These are phyloP conservation scores for Penicillium brasilianum DNA, from an alignment of 2,329 filamentous ascomycete species.

Conservation along the genomic window DNA sequence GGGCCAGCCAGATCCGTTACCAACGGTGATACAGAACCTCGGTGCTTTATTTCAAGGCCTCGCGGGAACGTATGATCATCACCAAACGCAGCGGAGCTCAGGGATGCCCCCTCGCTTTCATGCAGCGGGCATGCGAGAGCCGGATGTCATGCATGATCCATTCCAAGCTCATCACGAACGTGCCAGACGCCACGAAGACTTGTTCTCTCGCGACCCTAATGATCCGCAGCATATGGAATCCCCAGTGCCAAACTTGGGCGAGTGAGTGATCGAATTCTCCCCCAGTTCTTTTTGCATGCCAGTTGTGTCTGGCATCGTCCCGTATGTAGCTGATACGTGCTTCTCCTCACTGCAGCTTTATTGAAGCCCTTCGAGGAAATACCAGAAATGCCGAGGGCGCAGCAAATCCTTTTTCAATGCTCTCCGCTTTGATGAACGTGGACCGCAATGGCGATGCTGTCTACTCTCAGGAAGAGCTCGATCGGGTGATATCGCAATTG, in stretches of 20 bases:
- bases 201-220: slow-evolving; percentile 59
- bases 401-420: slow-evolving; percentile 52
- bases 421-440: slow-evolving; percentile 48
- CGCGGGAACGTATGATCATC: slow-evolving; percentile 40
- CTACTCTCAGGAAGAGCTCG: slow-evolving; percentile 87
- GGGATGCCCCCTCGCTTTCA: background rate
- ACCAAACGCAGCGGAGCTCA: slow-evolving; percentile 9
- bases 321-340: slow-evolving; percentile 1
- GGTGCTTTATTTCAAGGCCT: slow-evolving; percentile 55
- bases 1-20: slow-evolving; percentile 29
- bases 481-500: slow-evolving; percentile 82
- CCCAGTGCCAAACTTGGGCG: slow-evolving; percentile 54
- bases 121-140: slow-evolving; percentile 1
- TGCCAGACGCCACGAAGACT: slow-evolving; percentile 33
- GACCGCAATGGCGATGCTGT: slow-evolving; percentile 75
- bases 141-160: slow-evolving; percentile 10
- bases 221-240: slow-evolving; percentile 54
- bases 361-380: slow-evolving; percentile 37
- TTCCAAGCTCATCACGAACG: slow-evolving; percentile 14
- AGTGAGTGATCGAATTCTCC: slow-evolving; percentile 45
- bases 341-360: slow-evolving; percentile 29
- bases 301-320: background rate
- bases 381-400: slow-evolving; percentile 10
- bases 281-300: background rate
- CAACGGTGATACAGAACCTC: slow-evolving; percentile 44